Conservation (phyloP, 2,329 filamentous ascomycete genomes). For the Alternaria gaisen region DNA sequence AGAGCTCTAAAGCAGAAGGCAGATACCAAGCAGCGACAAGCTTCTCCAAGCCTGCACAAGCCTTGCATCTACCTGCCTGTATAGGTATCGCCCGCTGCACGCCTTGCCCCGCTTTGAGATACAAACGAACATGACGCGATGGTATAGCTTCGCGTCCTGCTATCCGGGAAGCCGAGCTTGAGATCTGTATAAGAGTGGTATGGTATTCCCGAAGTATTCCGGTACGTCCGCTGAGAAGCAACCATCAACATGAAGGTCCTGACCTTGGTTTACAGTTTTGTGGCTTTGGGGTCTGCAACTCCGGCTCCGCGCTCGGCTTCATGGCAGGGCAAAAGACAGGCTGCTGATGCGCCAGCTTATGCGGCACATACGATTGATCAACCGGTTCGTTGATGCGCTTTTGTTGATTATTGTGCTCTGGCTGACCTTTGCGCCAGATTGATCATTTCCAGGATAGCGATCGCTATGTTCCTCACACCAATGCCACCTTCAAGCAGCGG, state of each 20-base stretch:
- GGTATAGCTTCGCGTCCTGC: not conserved
- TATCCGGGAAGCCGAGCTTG: constrained; percentile 1
- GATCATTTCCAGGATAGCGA: constrained; percentile 57
- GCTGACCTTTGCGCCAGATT: constrained; percentile 41
- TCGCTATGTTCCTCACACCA: constrained; percentile 54
- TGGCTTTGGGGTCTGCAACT: constrained; percentile 11
- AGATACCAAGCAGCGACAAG: constrained; percentile 24
- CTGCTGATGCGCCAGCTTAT: constrained; percentile 24
- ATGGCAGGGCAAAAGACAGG: constrained; percentile 25
- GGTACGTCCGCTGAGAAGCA: not conserved
- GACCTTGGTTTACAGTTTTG: constrained; percentile 12
- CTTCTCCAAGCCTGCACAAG: constrained; percentile 27
- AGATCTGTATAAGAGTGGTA: constrained; percentile 6
- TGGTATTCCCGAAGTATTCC: not conserved
- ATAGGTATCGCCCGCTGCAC: constrained; percentile 16
- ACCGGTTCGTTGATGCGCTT: constrained; percentile 21
- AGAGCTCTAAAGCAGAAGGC: constrained; percentile 2
- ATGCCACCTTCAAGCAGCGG: constrained; percentile 63
- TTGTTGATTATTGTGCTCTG: not conserved
- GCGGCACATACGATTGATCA: constrained; percentile 36
- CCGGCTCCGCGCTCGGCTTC: constrained; percentile 1
- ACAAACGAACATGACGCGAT: constrained; percentile 18
- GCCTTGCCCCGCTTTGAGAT: constrained; percentile 13
- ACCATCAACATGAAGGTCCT: constrained; percentile 20
- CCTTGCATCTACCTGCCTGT: constrained; percentile 25